Percentiles rank a stretch among this genome's conserved stretches.
phyloP scores from a whole-genome alignment of 1,139 yeast species.

The Protomyces pachydermus region DNA sequence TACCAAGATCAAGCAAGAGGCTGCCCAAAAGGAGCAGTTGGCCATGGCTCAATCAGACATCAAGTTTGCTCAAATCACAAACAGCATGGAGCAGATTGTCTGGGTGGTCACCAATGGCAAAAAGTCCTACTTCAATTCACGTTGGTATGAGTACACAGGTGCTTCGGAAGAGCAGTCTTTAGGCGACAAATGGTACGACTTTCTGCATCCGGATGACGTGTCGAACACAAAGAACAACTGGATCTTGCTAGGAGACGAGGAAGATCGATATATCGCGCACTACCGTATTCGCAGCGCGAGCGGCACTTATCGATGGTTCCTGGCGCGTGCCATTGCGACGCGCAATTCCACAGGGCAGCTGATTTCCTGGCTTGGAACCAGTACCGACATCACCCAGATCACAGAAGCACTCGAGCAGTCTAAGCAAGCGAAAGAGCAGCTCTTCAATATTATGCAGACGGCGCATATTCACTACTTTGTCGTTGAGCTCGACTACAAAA shows the following conservation, averaged over 20 bases:
- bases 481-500: conserved; percentile 7
- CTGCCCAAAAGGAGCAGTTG: conserved; percentile 13
- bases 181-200: conserved; percentile 10
- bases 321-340: conserved; percentile 21
- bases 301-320: conserved; percentile 20
- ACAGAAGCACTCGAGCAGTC: conserved; percentile 22
- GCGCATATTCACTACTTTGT: conserved; percentile 25
- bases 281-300: conserved; percentile 10
- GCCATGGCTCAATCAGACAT: conserved; percentile 16
- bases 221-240: conserved; percentile 23
- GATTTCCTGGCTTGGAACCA: conserved; percentile 7
- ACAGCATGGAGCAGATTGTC: conserved; percentile 19
- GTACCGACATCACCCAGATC: conserved; percentile 24
- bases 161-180: conserved; percentile 5
- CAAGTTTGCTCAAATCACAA: conserved; percentile 15
- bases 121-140: conserved; percentile 6
- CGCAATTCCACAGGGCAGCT: conserved; percentile 1
- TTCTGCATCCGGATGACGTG: conserved; percentile 20
- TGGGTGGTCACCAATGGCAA: conserved; percentile 7
- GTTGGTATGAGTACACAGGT: conserved; percentile 26
- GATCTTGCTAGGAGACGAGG: conserved; percentile 7
- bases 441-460: conserved; percentile 24
- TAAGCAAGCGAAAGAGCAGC: conserved; percentile 18
- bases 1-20: conserved; percentile 13
- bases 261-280: conserved; percentile 16